A percentile compares a stretch with the other conserved stretches of the same genome.
These are phyloP conservation scores for Cladosporium velox DNA, from an alignment of 2,329 filamentous ascomycete genomes.

Conservation along the genomic window DNA sequence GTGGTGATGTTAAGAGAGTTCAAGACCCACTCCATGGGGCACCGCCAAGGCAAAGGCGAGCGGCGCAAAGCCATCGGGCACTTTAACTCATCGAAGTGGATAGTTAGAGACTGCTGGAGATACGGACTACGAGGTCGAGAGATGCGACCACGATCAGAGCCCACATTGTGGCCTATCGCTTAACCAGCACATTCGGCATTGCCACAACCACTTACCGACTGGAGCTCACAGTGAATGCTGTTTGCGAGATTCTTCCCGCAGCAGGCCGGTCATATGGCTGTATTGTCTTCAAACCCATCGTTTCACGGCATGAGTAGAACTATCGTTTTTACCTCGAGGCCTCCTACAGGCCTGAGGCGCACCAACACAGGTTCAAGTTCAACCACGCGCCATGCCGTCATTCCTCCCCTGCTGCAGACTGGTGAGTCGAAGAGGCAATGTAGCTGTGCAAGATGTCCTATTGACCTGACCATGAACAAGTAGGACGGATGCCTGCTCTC, in stretches of 20 bases:
- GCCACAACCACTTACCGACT: not conserved
- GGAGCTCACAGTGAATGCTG: not conserved
- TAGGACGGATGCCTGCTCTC: no score
- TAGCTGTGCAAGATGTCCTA: no score
- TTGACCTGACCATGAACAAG: no score
- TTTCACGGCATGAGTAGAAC: not conserved
- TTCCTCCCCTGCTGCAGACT: no score
- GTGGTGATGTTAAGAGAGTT: not conserved
- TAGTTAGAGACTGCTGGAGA: conserved; percentile 10
- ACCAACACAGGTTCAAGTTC: not conserved
- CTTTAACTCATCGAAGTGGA: no score
- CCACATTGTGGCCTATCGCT: not conserved
- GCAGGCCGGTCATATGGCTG: not conserved
- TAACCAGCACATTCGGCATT: not conserved
- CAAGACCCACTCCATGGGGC: not conserved
- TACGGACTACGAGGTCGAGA: conserved; percentile 12
- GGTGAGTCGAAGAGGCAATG: no score
- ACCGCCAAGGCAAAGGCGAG: conserved; percentile 15
- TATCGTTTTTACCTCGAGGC: not conserved
- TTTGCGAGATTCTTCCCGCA: not conserved
- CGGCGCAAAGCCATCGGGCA: conserved; percentile 13
- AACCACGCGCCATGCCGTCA: not conserved
- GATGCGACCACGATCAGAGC: not conserved
- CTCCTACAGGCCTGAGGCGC: not conserved
- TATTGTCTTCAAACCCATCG: not conserved